phyloP scores from a whole-genome alignment of 305 asterid genomes.

The Fraxinus latifolia region DNA sequence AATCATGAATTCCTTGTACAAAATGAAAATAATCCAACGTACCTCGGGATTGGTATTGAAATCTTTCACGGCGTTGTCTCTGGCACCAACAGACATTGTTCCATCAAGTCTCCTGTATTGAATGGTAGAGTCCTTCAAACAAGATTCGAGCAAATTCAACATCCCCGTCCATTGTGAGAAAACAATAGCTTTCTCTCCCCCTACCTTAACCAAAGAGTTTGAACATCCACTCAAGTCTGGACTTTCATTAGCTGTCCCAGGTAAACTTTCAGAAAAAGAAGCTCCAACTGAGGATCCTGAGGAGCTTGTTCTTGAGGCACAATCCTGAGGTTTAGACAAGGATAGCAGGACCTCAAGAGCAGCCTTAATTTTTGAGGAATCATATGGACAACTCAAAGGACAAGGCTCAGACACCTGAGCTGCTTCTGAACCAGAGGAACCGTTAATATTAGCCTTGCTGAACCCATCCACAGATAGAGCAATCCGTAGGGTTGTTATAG shows the following conservation, averaged over 20 bases:
- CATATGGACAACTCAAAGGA: conserved; percentile 41
- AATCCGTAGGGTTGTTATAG: conserved; percentile 52
- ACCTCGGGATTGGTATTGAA: conserved; percentile 91
- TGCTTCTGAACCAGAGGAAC: conserved; percentile 30
- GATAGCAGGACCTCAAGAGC: conserved; percentile 74
- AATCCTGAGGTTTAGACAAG: conserved; percentile 31
- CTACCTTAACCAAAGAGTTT: conserved; percentile 26
- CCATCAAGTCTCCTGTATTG: conserved; percentile 95
- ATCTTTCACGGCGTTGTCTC: conserved; percentile 95
- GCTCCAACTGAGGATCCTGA: conserved; percentile 21
- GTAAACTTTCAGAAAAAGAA: conserved; percentile 20
- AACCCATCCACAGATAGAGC: conserved; percentile 58
- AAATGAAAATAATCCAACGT: conserved; percentile 22
- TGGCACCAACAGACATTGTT: conserved; percentile 79
- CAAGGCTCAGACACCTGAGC: conserved; percentile 40
- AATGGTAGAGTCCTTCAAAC: conserved; percentile 58
- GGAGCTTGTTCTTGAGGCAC: conserved; percentile 15
- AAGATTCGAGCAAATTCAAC: conserved; percentile 90
- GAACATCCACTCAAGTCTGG: conserved; percentile 25
- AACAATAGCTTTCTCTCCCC: conserved; percentile 87
- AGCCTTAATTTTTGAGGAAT: conserved; percentile 86
- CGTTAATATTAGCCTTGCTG: conserved; percentile 29
- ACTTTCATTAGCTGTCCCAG: conserved; percentile 18
- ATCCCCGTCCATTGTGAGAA: conserved; percentile 99
- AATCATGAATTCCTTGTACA: conserved; percentile 6